phyloP scores from a whole-genome alignment of 495 filamentous ascomycete genomes.

The Cercophora scortea region DNA sequence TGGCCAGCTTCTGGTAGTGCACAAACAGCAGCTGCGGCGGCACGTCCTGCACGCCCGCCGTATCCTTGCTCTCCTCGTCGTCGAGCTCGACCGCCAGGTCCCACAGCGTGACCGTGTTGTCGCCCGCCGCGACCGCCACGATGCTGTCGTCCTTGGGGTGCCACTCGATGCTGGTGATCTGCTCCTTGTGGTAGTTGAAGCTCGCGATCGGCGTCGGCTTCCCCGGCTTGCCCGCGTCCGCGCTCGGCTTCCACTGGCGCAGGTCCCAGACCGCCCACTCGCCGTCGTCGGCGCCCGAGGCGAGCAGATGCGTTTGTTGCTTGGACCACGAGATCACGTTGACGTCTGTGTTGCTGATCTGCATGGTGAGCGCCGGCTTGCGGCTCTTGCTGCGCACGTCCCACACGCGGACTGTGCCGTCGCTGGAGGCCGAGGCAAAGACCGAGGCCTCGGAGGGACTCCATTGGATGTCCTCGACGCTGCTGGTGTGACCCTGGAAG shows the following conservation, averaged over 20 bases:
- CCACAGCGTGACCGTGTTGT: slow-evolving; percentile 93
- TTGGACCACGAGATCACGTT: slow-evolving; percentile 95
- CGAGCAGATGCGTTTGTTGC: slow-evolving; percentile 78
- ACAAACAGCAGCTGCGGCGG: slow-evolving; percentile 93
- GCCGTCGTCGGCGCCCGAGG: slow-evolving; percentile 89
- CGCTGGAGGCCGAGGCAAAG: slow-evolving; percentile 85
- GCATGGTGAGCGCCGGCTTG: slow-evolving; percentile 75
- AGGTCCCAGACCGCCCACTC: slow-evolving; percentile 96
- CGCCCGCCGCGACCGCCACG: slow-evolving; percentile 82
- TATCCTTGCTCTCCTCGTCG: slow-evolving; percentile 89
- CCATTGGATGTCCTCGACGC: slow-evolving; percentile 95
- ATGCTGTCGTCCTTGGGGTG: slow-evolving; percentile 95
- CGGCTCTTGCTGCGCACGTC: slow-evolving; percentile 84
- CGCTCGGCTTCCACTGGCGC: slow-evolving; percentile 77
- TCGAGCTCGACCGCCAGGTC: slow-evolving; percentile 94
- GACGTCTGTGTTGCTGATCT: slow-evolving; percentile 76
- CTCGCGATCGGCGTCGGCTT: slow-evolving; percentile 70
- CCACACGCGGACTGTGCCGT: slow-evolving; percentile 93
- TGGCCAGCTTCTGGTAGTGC: slow-evolving; percentile 88
- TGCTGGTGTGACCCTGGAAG: slow-evolving; percentile 73
- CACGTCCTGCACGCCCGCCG: slow-evolving; percentile 78
- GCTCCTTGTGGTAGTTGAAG: slow-evolving; percentile 91
- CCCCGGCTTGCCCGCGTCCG: slow-evolving; percentile 21
- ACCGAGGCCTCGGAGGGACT: slow-evolving; percentile 84
- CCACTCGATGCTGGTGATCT: slow-evolving; percentile 95